A percentile compares a stretch with the other conserved stretches of the same genome.
These are phyloP conservation scores for Medakamo hakoo DNA, from an alignment of 139 green algal genomes.

Conservation along the genomic window DNA sequence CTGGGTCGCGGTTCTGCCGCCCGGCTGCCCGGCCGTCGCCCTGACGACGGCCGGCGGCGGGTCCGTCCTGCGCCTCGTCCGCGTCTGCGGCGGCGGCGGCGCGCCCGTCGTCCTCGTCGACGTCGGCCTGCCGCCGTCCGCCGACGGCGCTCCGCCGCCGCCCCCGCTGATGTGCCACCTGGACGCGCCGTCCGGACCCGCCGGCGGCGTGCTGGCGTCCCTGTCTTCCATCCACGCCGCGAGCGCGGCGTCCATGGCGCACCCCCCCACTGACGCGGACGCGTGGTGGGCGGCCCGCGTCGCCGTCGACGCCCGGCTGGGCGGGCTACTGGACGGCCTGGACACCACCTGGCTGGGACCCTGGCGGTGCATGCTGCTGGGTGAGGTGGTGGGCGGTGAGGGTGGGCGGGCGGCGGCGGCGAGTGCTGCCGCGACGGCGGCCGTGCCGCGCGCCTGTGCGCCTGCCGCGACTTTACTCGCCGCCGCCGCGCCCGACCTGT, in stretches of 20 bases:
- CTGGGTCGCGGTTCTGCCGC: not conserved
- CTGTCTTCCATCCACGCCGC: not conserved
- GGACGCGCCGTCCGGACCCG: too few species aligned
- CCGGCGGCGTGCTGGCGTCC: not conserved
- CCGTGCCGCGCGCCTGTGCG: not conserved
- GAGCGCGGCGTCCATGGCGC: not conserved
- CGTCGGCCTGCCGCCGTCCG: not conserved
- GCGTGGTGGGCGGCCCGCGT: conserved; percentile 38
- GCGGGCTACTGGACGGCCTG: conserved; percentile 27
- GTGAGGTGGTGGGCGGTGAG: too few species aligned
- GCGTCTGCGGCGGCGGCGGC: too few species aligned
- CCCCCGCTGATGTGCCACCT: too few species aligned
- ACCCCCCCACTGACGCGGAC: conserved; percentile 2
- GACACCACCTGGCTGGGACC: conserved; percentile 42
- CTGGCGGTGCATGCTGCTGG: conserved; percentile 29
- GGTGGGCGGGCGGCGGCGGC: not conserved
- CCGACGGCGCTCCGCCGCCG: not conserved
- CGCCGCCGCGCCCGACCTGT: not conserved
- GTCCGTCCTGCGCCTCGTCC: not conserved
- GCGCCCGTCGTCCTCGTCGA: not conserved
- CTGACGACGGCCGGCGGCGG: not conserved
- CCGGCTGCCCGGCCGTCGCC: not conserved
- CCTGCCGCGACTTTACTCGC: not conserved
- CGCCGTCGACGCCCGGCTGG: conserved; percentile 32
- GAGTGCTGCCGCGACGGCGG: not conserved